Evolutionary conservation across 1,139 yeast genomes (phyloP).

Genomic region (Magnusiomyces paraingens): DNA sequence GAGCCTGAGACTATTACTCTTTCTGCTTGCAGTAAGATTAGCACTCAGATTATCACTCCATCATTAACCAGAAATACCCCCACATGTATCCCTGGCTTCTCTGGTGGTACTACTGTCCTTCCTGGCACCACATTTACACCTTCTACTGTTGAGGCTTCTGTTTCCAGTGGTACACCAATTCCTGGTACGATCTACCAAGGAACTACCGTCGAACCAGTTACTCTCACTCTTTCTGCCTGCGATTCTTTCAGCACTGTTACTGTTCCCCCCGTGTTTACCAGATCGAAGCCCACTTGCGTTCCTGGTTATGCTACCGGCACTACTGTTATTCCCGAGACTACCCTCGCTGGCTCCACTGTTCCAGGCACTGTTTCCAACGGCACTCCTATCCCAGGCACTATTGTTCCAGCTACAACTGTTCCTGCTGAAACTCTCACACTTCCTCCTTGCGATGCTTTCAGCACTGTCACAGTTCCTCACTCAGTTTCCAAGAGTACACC

Average conservation of each 20-base stretch:
- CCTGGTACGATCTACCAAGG: conserved; percentile 10
- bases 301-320: conserved; percentile 5
- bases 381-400: neutral
- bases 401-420: conserved; percentile 2
- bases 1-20: conserved; percentile 12
- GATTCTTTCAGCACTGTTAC: neutral
- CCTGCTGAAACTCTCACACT: conserved; percentile 3
- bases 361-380: neutral
- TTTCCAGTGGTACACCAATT: neutral
- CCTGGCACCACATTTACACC: conserved; percentile 2
- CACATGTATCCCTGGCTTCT: conserved; percentile 8
- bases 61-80: conserved; percentile 5
- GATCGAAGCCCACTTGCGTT: conserved; percentile 6
- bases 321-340: conserved; percentile 8
- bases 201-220: neutral
- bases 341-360: conserved; percentile 3
- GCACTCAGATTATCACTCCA: conserved; percentile 4
- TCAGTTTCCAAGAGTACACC: neutral
- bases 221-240: conserved; percentile 10
- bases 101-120: conserved; percentile 9
- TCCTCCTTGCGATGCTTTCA: neutral
- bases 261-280: neutral
- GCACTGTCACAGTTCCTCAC: conserved; percentile 8
- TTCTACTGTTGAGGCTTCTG: conserved; percentile 5
- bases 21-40: conserved; percentile 3